Evolutionary conservation across 2,329 filamentous ascomycete species (phyloP).

Genomic region (Xylaria sp.): DNA sequence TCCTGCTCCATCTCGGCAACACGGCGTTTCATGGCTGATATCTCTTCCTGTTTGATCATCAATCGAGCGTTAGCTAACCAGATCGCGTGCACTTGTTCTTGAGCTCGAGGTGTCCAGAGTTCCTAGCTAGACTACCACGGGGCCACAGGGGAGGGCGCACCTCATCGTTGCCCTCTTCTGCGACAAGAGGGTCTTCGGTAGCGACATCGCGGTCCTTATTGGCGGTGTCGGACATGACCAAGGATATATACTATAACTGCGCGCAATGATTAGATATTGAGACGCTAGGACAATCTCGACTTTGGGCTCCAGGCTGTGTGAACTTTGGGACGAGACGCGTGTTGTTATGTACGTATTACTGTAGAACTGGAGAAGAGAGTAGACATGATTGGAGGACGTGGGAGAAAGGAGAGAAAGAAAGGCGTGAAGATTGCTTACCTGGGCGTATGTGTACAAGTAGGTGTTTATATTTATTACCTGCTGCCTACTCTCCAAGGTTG

Average conservation of each 20-base stretch:
- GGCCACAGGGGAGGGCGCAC: constrained; percentile 51
- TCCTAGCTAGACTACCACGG: constrained; percentile 36
- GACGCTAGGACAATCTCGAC: background rate
- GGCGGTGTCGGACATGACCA: constrained; percentile 46
- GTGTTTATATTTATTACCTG: background rate
- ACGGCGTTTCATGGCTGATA: constrained; percentile 85
- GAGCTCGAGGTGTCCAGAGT: constrained; percentile 22
- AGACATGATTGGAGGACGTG: background rate
- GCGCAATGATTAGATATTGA: constrained; percentile 23
- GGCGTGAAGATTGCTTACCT: constrained; percentile 12
- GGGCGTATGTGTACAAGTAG: constrained; percentile 1
- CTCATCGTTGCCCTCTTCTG: constrained; percentile 61
- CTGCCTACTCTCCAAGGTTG: background rate
- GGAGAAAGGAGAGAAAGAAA: background rate
- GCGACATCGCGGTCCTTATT: constrained; percentile 46
- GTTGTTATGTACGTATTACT: background rate
- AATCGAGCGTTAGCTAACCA: constrained; percentile 42
- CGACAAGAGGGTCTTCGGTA: constrained; percentile 50
- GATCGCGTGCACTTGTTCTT: constrained; percentile 33
- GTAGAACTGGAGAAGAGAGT: background rate
- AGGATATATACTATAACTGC: constrained; percentile 13
- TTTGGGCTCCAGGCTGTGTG: background rate
- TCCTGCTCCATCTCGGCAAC: constrained; percentile 93
- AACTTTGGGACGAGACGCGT: background rate
- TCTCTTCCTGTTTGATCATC: constrained; percentile 71